Percentiles rank a stretch among this genome's conserved stretches.
Conservation (phyloP, 441 rosid species). For the Gossypium armourianum region DNA sequence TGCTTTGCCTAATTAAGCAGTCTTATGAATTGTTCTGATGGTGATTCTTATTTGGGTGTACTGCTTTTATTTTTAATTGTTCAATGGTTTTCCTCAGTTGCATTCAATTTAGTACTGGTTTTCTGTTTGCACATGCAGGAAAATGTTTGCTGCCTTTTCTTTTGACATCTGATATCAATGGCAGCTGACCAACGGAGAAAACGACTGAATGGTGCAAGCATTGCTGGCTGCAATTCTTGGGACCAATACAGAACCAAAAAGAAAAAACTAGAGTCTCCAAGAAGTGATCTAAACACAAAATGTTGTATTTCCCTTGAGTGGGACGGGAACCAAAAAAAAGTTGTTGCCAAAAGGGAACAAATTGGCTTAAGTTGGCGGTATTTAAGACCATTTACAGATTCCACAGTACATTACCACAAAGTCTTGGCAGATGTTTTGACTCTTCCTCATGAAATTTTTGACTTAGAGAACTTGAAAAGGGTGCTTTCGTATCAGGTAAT, state of each 20-base stretch:
- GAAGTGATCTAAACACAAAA: conserved; percentile 38
- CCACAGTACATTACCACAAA: conserved; percentile 30
- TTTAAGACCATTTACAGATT: conserved; percentile 46
- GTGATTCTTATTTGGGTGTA: not conserved
- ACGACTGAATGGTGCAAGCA: conserved; percentile 48
- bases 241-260: conserved; percentile 54
- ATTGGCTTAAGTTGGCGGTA: conserved; percentile 57
- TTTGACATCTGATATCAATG: conserved; percentile 40
- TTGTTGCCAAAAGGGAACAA: conserved; percentile 77
- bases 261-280: conserved; percentile 40
- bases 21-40: not conserved
- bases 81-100: not conserved
- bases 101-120: conserved; percentile 14
- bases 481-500: conserved; percentile 25
- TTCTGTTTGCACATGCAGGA: conserved; percentile 25
- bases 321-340: conserved; percentile 48
- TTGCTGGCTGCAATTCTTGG: conserved; percentile 42
- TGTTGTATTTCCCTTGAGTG: conserved; percentile 75
- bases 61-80: conserved; percentile 5
- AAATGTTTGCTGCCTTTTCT: conserved; percentile 19
- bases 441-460: conserved; percentile 57
- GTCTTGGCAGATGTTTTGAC: conserved; percentile 54
- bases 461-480: conserved; percentile 48
- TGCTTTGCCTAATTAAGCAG: not conserved
- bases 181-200: conserved; percentile 80